Evolutionary conservation across 129 eudicot species (phyloP).

Genomic region (Flaveria ramosissima): DNA sequence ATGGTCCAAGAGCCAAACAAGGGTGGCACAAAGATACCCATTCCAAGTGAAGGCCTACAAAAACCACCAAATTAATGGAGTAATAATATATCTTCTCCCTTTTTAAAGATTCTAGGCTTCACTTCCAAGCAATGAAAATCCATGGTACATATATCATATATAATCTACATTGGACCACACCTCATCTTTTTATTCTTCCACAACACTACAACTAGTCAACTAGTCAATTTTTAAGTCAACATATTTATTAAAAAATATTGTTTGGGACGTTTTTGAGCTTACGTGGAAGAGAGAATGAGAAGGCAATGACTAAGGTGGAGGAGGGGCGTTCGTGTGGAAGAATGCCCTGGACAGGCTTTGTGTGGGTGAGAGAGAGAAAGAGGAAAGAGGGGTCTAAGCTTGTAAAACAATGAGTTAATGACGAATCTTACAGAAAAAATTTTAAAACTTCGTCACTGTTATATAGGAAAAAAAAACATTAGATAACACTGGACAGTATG

Average conservation of each 20-base stretch:
- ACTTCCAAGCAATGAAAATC: constrained; percentile 47
- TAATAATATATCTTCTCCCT: constrained; percentile 36
- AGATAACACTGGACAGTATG: no score
- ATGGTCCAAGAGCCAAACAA: constrained; percentile 33
- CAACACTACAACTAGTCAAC: constrained; percentile 11
- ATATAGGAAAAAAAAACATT: no score
- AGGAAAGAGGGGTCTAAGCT: no score
- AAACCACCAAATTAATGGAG: constrained; percentile 37
- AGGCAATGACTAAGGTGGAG: no score
- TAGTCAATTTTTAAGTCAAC: constrained; percentile 22
- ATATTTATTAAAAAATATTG: not conserved
- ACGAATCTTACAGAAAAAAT: no score
- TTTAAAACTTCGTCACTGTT: no score
- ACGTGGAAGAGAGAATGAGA: no score
- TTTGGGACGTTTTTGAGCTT: no score
- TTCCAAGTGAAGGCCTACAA: constrained; percentile 36
- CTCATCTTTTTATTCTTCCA: constrained; percentile 25
- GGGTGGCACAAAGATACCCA: constrained; percentile 35
- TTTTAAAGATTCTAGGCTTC: constrained; percentile 44
- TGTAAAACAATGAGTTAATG: no score
- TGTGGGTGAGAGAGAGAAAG: no score
- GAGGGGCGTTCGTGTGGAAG: no score
- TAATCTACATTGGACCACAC: constrained; percentile 25
- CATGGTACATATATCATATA: constrained; percentile 4
- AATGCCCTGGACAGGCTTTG: no score